phyloP scores from a whole-genome alignment of 805 yeast genomes.

The Candida manassasensis region DNA sequence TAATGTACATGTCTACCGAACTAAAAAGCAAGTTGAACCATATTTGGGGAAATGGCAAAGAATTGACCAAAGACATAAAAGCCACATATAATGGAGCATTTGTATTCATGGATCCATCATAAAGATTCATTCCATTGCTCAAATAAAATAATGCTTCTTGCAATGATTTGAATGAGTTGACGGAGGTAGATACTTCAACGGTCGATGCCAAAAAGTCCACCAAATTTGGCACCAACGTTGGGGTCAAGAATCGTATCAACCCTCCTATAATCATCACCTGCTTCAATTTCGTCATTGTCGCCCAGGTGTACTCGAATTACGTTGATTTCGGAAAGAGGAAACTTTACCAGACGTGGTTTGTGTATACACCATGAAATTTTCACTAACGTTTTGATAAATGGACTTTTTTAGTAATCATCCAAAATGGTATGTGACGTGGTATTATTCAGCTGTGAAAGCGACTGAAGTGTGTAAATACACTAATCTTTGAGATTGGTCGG shows the following conservation, averaged over 20 bases:
- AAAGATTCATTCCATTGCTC: conserved; percentile 55
- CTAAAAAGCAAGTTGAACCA: conserved; percentile 48
- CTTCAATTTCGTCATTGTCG: conserved; percentile 17
- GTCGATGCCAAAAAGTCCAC: conserved; percentile 28
- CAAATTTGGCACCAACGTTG: conserved; percentile 28
- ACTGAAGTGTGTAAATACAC: too few species aligned
- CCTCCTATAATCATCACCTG: conserved; percentile 25
- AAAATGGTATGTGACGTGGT: too few species aligned
- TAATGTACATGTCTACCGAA: conserved; percentile 53
- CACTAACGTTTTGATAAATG: too few species aligned
- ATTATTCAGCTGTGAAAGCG: too few species aligned
- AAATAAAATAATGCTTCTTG: conserved; percentile 49
- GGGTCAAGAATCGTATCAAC: conserved; percentile 31
- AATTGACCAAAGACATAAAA: conserved; percentile 37
- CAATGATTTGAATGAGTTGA: conserved; percentile 57
- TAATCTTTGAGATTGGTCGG: too few species aligned
- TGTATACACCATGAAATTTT: too few species aligned
- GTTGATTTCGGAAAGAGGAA: too few species aligned
- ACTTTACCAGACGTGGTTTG: too few species aligned
- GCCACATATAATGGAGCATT: conserved; percentile 74
- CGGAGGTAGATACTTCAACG: conserved; percentile 67
- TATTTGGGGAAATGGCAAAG: conserved; percentile 16
- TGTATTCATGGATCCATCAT: conserved; percentile 82
- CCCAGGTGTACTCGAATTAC: too few species aligned
- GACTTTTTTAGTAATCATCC: too few species aligned